Conservation (phyloP, 441 rosid genomes). For the Syzygium malaccense region DNA sequence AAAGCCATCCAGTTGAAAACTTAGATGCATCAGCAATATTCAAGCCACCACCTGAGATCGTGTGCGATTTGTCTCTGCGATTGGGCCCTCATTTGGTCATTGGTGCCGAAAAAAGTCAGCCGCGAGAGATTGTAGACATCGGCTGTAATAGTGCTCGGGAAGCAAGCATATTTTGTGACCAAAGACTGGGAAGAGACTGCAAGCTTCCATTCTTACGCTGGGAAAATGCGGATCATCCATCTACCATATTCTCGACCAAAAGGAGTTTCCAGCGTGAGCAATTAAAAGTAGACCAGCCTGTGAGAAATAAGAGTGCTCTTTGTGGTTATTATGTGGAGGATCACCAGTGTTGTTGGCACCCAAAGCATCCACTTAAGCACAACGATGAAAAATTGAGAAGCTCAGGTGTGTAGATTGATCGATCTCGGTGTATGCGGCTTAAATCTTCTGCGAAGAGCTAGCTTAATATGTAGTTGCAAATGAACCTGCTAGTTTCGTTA, state of each 20-base stretch:
- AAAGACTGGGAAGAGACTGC: conserved; percentile 5
- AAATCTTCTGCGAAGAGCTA: conserved; percentile 1
- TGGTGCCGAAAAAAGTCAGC: background rate
- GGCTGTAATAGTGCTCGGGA: conserved; percentile 14
- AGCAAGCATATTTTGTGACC: conserved; percentile 18
- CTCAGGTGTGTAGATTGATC: conserved; percentile 17
- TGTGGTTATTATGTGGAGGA: conserved; percentile 16
- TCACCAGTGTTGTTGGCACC: conserved; percentile 24
- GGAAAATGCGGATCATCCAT: conserved; percentile 5
- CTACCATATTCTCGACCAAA: conserved; percentile 10
- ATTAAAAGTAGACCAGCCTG: background rate
- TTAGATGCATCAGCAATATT: background rate
- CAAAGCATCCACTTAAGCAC: conserved; percentile 23
- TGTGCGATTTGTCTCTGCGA: conserved; percentile 67
- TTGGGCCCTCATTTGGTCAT: conserved; percentile 44
- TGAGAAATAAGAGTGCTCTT: conserved; percentile 32
- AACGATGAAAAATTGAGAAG: conserved; percentile 15
- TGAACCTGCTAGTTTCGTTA: background rate
- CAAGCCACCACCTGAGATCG: conserved; percentile 6
- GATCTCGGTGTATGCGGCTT: conserved; percentile 13
- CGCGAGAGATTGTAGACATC: conserved; percentile 5
- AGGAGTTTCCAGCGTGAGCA: conserved; percentile 4
- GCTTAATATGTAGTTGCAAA: background rate
- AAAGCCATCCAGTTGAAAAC: background rate
- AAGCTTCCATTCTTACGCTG: conserved; percentile 4